Conservation (phyloP, 306 rosid species). For the Vachellia collinsii region DNA sequence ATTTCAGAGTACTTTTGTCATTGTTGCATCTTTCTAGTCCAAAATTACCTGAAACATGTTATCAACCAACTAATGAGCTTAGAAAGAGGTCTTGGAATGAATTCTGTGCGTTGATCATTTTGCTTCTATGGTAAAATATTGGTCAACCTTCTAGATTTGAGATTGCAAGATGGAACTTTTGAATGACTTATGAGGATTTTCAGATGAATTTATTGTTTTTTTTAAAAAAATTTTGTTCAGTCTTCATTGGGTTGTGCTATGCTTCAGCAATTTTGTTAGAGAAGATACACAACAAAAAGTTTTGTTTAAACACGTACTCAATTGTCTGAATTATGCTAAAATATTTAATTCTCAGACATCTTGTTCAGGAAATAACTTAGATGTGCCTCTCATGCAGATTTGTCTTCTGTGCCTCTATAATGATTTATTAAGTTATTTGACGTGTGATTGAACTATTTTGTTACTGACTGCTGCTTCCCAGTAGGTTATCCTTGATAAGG, state of each 20-base stretch:
- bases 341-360: background rate
- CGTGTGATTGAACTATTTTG: constrained; percentile 15
- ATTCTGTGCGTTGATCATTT: background rate
- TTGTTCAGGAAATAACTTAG: background rate
- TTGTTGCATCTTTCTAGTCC: background rate
- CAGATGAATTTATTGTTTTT: background rate
- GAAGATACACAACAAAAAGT: constrained; percentile 10
- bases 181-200: background rate
- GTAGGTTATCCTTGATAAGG: constrained; percentile 95
- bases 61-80: background rate
- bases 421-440: background rate
- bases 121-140: background rate
- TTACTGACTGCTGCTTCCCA: constrained; percentile 57
- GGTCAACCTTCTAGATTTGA: background rate
- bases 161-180: background rate
- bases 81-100: background rate
- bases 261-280: background rate
- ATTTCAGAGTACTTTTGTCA: background rate
- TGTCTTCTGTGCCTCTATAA: background rate
- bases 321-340: background rate
- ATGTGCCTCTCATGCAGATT: background rate
- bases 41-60: background rate
- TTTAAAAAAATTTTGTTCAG: background rate
- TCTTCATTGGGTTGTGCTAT: background rate
- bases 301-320: background rate